Percentiles rank a stretch among this genome's conserved stretches.
phyloP scores from a whole-genome alignment of 2,329 filamentous ascomycete genomes.

The Aspergillus fructus region DNA sequence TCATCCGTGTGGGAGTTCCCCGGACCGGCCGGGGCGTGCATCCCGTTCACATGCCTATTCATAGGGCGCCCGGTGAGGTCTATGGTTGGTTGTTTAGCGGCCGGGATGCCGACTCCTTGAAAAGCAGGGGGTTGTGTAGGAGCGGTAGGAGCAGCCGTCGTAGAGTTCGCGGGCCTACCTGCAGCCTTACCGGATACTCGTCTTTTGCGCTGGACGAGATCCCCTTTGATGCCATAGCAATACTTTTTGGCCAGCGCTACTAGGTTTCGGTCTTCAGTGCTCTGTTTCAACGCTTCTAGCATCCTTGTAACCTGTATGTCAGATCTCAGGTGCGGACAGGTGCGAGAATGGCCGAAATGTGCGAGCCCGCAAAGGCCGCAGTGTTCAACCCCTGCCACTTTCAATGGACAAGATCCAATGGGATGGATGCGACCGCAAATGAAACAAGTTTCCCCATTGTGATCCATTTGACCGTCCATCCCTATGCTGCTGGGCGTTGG shows the following conservation, averaged over 20 bases:
- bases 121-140: not conserved
- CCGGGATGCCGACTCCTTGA: not conserved
- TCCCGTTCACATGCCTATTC: not conserved
- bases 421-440: conserved; percentile 57
- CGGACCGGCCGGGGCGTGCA: not conserved
- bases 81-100: conserved; percentile 1
- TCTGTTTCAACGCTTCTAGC: conserved; percentile 61
- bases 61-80: conserved; percentile 6
- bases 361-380: conserved; percentile 66
- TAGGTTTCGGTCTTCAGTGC: conserved; percentile 54
- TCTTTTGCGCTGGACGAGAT: conserved; percentile 54
- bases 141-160: not conserved
- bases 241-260: conserved; percentile 58
- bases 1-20: not conserved
- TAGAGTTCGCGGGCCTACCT: not conserved
- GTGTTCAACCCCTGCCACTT: conserved; percentile 57
- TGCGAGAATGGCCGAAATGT: conserved; percentile 56
- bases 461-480: conserved; percentile 22
- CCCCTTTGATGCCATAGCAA: conserved; percentile 56
- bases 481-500: conserved; percentile 1
- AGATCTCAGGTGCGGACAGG: conserved; percentile 63
- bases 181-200: conserved; percentile 21
- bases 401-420: conserved; percentile 61
- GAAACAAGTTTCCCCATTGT: conserved; percentile 40
- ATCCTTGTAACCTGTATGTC: conserved; percentile 65